phyloP scores from a whole-genome alignment of 345 rosid species.

The Citrus medica region DNA sequence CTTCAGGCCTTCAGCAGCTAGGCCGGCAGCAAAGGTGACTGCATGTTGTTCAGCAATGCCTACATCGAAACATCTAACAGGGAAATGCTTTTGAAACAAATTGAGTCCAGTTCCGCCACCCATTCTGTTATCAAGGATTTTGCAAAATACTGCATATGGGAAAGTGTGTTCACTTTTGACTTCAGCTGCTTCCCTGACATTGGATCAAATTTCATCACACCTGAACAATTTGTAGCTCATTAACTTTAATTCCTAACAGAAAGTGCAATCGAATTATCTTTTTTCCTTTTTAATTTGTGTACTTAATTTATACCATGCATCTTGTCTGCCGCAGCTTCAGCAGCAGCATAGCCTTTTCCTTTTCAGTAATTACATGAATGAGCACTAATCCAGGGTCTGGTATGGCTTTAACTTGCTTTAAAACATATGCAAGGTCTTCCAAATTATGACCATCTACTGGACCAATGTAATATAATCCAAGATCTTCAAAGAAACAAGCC shows the following conservation, averaged over 20 bases:
- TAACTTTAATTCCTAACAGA: no score
- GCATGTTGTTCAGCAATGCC: slow-evolving; percentile 60
- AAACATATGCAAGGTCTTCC: slow-evolving; percentile 37
- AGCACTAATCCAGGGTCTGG: slow-evolving; percentile 44
- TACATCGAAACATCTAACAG: slow-evolving; percentile 43
- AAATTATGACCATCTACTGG: slow-evolving; percentile 48
- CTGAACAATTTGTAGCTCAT: slow-evolving; percentile 11
- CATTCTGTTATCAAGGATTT: slow-evolving; percentile 50
- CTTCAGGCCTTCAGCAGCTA: slow-evolving; percentile 48
- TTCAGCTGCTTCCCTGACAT: slow-evolving; percentile 41
- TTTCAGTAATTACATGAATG: slow-evolving; percentile 49
- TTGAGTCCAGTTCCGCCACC: slow-evolving; percentile 59
- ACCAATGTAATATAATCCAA: slow-evolving; percentile 45
- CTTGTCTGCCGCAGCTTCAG: slow-evolving; percentile 45
- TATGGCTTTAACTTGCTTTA: slow-evolving; percentile 27
- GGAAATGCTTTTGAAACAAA: slow-evolving; percentile 37
- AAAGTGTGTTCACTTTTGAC: slow-evolving; percentile 22
- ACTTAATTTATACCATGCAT: slow-evolving; percentile 37
- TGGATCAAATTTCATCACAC: slow-evolving; percentile 50
- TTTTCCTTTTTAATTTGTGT: no score
- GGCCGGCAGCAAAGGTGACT: slow-evolving; percentile 54
- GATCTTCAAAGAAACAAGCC: slow-evolving; percentile 41
- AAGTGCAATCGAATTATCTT: no score
- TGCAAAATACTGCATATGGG: slow-evolving; percentile 37
- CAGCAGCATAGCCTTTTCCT: slow-evolving; percentile 50